Evolutionary conservation across 345 rosid species (phyloP), one percentile per base, ranked within the genome.

Genomic region (Acer yangbiense): DNA sequence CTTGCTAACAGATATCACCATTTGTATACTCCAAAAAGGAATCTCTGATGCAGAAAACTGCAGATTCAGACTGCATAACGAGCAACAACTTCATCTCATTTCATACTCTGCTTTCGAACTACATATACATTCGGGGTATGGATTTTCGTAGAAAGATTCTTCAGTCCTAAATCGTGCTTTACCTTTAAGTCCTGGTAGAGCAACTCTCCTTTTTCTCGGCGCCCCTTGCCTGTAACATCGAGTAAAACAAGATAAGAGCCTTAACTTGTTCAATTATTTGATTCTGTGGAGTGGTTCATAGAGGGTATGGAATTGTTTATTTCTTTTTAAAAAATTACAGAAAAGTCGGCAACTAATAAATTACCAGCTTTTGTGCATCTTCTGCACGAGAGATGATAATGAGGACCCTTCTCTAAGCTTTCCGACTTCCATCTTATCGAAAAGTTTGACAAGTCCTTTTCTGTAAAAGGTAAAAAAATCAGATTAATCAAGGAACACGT

Each of bases 131-230:
- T 94, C 97, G 0, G 97, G 99, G 63, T 82, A 91, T 21, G 99
- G 94, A 78, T 96, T 94, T 84, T 94, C 95, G 27, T 92, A 92
- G 73, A 96, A 96, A 4, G 95, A 91, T 88, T 96, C 98, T 87
- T 94, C 97, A 1, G 94, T 92, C 84, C 92, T 81, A 79, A 90
- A 85, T 25, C 94, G 87, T 20, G 94, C 95, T 63, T 95, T 89
- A 9, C 98, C 99, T 82, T 87, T 92, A 58, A 88, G 82, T 77
- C 99, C 97, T 1, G 86, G 90, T 39, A 78, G 61, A 20, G 95
- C 87, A 46, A 94, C 93, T 63, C 78, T 88, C 82, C 97, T 83
- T 85, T 84, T 90, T 79, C 97, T 89, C 0, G 95, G 97, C 61
- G 92, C 89, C 77, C 98, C 98, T 90, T 90, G 95, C 87, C 99